Evolutionary conservation across 345 rosid genomes (phyloP), one percentile per base, ranked within the genome.

Genomic region (Rhodamnia argentea): DNA sequence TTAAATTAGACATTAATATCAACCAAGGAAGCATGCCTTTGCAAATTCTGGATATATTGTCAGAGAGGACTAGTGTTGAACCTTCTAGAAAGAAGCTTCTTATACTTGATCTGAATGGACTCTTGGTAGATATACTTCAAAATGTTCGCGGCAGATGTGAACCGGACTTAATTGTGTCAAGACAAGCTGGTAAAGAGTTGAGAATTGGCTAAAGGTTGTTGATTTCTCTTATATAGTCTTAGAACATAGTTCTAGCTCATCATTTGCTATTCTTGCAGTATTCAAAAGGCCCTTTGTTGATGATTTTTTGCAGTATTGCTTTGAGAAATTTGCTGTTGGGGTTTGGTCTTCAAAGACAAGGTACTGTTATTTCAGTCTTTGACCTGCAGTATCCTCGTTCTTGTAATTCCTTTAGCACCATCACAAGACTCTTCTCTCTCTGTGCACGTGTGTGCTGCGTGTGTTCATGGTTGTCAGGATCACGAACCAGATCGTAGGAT

Each of bases 61-160:
- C 87, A 16, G 70, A 86, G 87, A 85, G 90, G 83, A 83, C 85
- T 51, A 85, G 81, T 84, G 23, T 83, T 54, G 88, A 86, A 74
- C 83, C 16, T 88, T 87, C 88, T 76, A 91, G 76, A 87, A 96
- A 88, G 89, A 97, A 94, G 85, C 96, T 96, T 86, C 90, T 96
- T 74, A 89, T 94, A 83, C 94, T 97, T 89, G 98, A 96, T 90
- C 78, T 97, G 86, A 97, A 97, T 89, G 99, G 99, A 52, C 88
- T 95, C 78, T 95, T 97, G 88, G 95, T 88, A 62, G 96, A 94
- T 85, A 83, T 97, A 82, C 92, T 88, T 85, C 86, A 70, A n/a
- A 37, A 62, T 37, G 74, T 83, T 22, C 81, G 22, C 58, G 53
- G 58, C 27, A 26, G 55, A 64, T 86, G 27, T 82, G 86, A 86